Percentiles rank a stretch among this genome's conserved stretches.
These are phyloP conservation scores for Penicillium chermesinum DNA, from an alignment of 495 filamentous ascomycete species.

Conservation along the genomic window DNA sequence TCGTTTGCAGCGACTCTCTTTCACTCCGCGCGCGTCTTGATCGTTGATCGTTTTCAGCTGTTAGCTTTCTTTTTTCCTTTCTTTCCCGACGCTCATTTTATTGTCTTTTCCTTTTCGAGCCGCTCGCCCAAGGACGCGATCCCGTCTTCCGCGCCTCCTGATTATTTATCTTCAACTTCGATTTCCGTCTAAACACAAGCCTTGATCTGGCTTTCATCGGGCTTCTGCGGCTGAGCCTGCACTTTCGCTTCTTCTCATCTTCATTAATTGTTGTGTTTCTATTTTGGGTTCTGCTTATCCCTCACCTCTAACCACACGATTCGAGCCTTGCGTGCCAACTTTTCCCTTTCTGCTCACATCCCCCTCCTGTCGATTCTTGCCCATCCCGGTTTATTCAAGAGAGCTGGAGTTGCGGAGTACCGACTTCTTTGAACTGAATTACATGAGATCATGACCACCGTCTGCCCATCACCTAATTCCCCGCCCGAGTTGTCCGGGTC, in stretches of 20 bases:
- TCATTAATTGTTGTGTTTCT: slow-evolving; percentile 20
- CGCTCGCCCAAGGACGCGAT: slow-evolving; percentile 14
- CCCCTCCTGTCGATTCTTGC: slow-evolving; percentile 11
- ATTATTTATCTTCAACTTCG: slow-evolving; percentile 14
- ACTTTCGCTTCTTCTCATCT: slow-evolving; percentile 14
- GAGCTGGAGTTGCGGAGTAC: slow-evolving; percentile 9
- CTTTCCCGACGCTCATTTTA: slow-evolving; percentile 7
- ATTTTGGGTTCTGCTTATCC: slow-evolving; percentile 14
- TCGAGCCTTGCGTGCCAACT: slow-evolving; percentile 21
- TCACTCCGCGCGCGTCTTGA: not conserved
- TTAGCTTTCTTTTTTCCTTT: slow-evolving; percentile 9
- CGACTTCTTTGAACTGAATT: slow-evolving; percentile 8
- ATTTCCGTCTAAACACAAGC: slow-evolving; percentile 5
- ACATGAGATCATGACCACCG: slow-evolving; percentile 57
- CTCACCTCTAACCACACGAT: slow-evolving; percentile 1
- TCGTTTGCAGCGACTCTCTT: slow-evolving; percentile 9
- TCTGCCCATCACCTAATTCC: slow-evolving; percentile 60
- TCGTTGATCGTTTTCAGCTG: slow-evolving; percentile 1
- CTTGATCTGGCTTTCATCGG: slow-evolving; percentile 31
- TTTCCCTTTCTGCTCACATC: slow-evolving; percentile 15
- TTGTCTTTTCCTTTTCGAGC: not conserved
- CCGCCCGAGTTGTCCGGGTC: slow-evolving; percentile 80
- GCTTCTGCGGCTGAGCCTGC: slow-evolving; percentile 27
- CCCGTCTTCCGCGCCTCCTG: slow-evolving; percentile 18
- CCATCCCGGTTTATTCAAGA: slow-evolving; percentile 4